Conservation (phyloP, 1,284 basidiomycete species). For the Coriolopsis trogii region DNA sequence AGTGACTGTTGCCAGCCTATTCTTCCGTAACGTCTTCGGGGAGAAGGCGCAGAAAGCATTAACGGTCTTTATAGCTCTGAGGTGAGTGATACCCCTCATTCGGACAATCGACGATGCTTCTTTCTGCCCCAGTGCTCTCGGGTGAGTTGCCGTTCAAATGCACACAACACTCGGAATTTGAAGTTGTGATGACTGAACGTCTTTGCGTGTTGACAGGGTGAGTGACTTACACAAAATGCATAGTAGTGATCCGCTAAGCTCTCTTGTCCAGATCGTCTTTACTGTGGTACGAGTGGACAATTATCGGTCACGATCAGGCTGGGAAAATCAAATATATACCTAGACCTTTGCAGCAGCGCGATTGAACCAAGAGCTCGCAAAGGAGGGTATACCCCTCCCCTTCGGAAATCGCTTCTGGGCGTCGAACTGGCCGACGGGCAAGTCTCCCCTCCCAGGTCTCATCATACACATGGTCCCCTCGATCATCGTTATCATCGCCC, state of each 20-base stretch:
- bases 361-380: slow-evolving; percentile 40
- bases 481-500: slow-evolving; percentile 54
- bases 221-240: slow-evolving; percentile 38
- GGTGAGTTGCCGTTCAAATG: slow-evolving; percentile 17
- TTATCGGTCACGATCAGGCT: neutral
- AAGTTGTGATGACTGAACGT: no score
- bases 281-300: slow-evolving; percentile 28
- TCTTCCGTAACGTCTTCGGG: slow-evolving; percentile 72
- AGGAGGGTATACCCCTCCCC: slow-evolving; percentile 54
- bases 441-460: slow-evolving; percentile 62
- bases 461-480: slow-evolving; percentile 60
- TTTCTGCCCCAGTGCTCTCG: slow-evolving; percentile 25
- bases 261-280: slow-evolving; percentile 28
- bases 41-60: slow-evolving; percentile 60
- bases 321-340: neutral
- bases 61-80: slow-evolving; percentile 61
- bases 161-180: no score
- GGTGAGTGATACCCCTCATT: slow-evolving; percentile 24
- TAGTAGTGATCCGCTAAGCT: neutral
- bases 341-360: slow-evolving; percentile 34
- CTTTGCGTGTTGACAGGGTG: slow-evolving; percentile 37
- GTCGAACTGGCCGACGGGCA: slow-evolving; percentile 65
- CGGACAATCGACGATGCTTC: no score
- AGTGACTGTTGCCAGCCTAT: slow-evolving; percentile 65
- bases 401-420: slow-evolving; percentile 70